These are phyloP conservation scores for Entonaema liquescens DNA, from an alignment of 495 filamentous ascomycete genomes.

Conservation along the genomic window DNA sequence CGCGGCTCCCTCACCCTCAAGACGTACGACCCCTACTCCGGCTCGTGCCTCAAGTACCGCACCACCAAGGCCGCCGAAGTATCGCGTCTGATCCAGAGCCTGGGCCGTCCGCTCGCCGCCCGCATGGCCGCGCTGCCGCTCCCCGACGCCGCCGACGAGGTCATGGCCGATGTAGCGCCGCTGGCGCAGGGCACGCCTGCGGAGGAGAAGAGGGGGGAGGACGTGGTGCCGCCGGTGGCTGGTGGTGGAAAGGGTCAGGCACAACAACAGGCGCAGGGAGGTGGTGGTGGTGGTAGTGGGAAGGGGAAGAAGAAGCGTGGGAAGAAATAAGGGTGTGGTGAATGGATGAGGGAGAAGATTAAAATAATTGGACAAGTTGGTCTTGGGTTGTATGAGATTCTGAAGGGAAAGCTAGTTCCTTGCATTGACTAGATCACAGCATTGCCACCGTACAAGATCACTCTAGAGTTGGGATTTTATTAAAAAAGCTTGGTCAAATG, in stretches of 20 bases:
- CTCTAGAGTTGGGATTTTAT: neutral
- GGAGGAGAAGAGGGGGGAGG: conserved; percentile 26
- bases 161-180: conserved; percentile 51
- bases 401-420: neutral
- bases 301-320: conserved; percentile 67
- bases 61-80: conserved; percentile 94
- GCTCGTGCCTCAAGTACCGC: conserved; percentile 86
- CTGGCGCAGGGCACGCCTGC: conserved; percentile 51
- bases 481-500: neutral
- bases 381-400: neutral
- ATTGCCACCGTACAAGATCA: neutral
- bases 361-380: conserved; percentile 38
- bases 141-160: conserved; percentile 47
- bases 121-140: conserved; percentile 68
- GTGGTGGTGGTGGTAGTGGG: conserved; percentile 47
- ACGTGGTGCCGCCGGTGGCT: conserved; percentile 46
- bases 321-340: conserved; percentile 54
- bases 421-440: neutral
- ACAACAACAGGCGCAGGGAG: neutral
- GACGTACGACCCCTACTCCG: conserved; percentile 85
- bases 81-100: conserved; percentile 73
- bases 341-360: conserved; percentile 3
- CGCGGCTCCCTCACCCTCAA: conserved; percentile 81
- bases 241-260: conserved; percentile 12
- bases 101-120: conserved; percentile 70